Evolutionary conservation across 805 yeast species (phyloP).

Genomic region (Starmerella tilneyi): DNA sequence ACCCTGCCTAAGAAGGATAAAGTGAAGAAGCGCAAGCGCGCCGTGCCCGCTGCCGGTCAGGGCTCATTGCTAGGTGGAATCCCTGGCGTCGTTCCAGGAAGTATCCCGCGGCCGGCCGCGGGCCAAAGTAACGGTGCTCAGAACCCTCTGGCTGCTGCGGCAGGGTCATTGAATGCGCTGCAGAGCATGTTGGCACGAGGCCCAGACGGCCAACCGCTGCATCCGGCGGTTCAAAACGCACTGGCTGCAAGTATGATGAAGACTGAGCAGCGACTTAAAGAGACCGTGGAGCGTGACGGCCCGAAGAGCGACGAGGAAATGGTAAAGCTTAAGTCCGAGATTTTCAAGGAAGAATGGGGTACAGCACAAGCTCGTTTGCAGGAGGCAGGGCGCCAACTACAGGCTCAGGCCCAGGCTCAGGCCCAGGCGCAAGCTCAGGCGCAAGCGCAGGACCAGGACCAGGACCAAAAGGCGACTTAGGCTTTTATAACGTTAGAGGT

Average conservation of each 20-base stretch:
- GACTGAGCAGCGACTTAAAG: conserved; percentile 12
- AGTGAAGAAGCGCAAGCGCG: conserved; percentile 21
- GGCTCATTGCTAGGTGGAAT: too few species aligned
- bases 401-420: conserved; percentile 10
- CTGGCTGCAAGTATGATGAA: conserved; percentile 16
- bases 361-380: conserved; percentile 21
- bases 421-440: conserved; percentile 5
- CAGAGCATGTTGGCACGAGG: conserved; percentile 6
- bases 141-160: too few species aligned
- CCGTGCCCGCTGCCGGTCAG: neutral
- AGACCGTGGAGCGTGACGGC: conserved; percentile 8
- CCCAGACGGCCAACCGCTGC: conserved; percentile 13
- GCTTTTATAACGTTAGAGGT: too few species aligned
- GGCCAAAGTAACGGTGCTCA: too few species aligned
- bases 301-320: conserved; percentile 19
- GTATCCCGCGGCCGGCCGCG: conserved; percentile 2
- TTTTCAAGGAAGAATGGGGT: conserved; percentile 24
- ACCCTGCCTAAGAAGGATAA: conserved; percentile 26
- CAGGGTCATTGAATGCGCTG: neutral
- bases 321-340: conserved; percentile 17
- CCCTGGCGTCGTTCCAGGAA: neutral
- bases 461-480: neutral
- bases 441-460: neutral
- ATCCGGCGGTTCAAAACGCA: conserved; percentile 14
- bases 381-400: conserved; percentile 2